Evolutionary conservation across 441 rosid genomes (phyloP), one percentile per base, ranked within the genome.

Genomic region (Arabidopsis hybrid): DNA sequence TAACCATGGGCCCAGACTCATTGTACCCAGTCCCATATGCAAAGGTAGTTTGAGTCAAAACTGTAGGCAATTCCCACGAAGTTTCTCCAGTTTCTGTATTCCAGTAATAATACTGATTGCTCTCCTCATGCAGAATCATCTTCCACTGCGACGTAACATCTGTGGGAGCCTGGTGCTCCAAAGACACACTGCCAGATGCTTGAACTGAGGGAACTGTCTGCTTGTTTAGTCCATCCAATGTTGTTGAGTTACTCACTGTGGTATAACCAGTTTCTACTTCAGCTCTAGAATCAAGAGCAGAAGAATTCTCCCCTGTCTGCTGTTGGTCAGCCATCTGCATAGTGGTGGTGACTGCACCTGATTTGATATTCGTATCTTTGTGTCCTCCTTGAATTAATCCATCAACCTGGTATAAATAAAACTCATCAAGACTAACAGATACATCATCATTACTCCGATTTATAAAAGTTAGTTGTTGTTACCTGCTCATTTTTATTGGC

Each of bases 21-120:
- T 67, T 52, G 69, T 79, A 77, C 63, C 78, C 88, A 62, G 77
- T 57, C 47, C 67, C 75, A 74, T 72, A 68, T 50, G 76, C 75
- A 60, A 76, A 59, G 21, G 82, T 79, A 65, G 79, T 68, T 73
- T 82, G 88, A 60, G 79, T 78, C 61, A 85, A 82, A 72, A 67
- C 83, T 34, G 65, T 83, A 58, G 98, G 99, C 67, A 87, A 73
- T 68, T 91, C 98, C 99, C 99, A 95, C 12, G 97, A 91, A 43
- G 99, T 95, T 86, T 95, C 97, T 69, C 99, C 99, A 53, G 98
- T 95, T 83, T 81, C 94, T 68, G 81, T 81, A 75, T 95, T 95
- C 99, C 99, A 95, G 85, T 95, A 95, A 81, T 95, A 95, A 79
- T 88, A 93, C 75, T 84, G 97, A 75, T 78, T 85, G 74, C 88